A percentile compares a stretch with the other conserved stretches of the same genome.
Evolutionary conservation across 495 filamentous ascomycete genomes (phyloP).

Genomic region (Penicillium arizonense): DNA sequence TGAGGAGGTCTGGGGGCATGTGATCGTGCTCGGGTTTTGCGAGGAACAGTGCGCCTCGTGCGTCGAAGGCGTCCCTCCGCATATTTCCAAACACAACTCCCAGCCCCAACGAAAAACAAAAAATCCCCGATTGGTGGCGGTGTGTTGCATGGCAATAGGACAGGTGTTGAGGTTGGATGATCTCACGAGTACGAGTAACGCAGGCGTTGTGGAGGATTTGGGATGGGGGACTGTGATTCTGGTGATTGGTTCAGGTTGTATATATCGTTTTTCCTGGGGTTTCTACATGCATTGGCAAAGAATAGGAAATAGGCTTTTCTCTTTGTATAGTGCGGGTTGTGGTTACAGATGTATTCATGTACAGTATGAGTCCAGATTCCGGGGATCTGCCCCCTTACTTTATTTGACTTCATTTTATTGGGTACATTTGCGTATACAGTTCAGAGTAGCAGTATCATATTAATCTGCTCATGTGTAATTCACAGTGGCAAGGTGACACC

Average conservation of each 20-base stretch:
- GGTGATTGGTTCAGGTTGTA: background rate
- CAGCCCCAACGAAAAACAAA: no score
- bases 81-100: no score
- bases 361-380: background rate
- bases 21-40: background rate
- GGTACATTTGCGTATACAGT: background rate
- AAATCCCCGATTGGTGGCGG: background rate
- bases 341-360: background rate
- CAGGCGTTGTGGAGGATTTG: background rate
- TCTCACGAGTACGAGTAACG: constrained; percentile 5
- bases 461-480: background rate
- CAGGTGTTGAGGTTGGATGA: constrained; percentile 4
- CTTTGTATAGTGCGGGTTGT: constrained; percentile 1
- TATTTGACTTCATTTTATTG: background rate
- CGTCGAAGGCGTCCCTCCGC: no score
- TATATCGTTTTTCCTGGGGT: background rate
- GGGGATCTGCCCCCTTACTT: background rate
- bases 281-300: background rate
- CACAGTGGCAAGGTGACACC: background rate
- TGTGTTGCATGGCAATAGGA: background rate
- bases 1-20: constrained; percentile 4
- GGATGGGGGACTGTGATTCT: background rate
- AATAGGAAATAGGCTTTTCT: constrained; percentile 1
- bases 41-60: background rate
- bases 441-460: background rate